Base-by-base conservation (phyloP, 2,329 filamentous ascomycete species). In the Epichloe glyceriae region DNA sequence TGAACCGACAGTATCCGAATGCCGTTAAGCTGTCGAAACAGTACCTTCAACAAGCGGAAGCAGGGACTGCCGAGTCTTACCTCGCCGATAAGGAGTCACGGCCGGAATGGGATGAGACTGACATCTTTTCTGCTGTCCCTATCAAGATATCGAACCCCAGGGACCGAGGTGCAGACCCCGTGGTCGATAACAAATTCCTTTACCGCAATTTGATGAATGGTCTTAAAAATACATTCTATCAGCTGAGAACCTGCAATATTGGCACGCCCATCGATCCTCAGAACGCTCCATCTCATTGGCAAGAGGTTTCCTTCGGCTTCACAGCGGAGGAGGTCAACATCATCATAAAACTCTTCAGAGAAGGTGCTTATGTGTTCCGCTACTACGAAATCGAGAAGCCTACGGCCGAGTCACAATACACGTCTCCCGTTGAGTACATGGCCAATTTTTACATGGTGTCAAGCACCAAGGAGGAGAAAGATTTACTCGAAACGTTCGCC, bases 151-250 rank as follows among this genome's bases (percentile, higher is more conserved):
- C 88, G 0, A 96, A 93, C 60, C 87, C 89, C 7, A 82, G 90
- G 46, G 93, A 98, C 57, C 79, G 91, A 53, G 88, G 85, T 51
- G 83, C 85, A 14, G 90, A 97, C 62, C 91, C 93, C 0, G 89
- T 98, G 15, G 82, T 83, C 3, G 94, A 99, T 66, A 98, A 98
- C 72, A 95, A 97, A 62, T 97, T 98, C 59, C 71, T 99, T 4
- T 98, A 98, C 72, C 90, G 90, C 67, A 98, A 95, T 57, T 73
- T 98, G 6, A 86, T 99, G 72, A 94, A 94, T 58, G 93, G 93
- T 0, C 73, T 98, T 1, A 97, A 97, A 69, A 95, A 91, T 60
- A 89, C 94, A 6, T 95, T 99, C 67, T 96, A 95, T 61, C 89
- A 96, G 66, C 72, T 99, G 47, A 86, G 91, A 61, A 84, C 84